Evolutionary conservation across 2,329 filamentous ascomycete species (phyloP).

Genomic region (Teratosphaeria viscida): DNA sequence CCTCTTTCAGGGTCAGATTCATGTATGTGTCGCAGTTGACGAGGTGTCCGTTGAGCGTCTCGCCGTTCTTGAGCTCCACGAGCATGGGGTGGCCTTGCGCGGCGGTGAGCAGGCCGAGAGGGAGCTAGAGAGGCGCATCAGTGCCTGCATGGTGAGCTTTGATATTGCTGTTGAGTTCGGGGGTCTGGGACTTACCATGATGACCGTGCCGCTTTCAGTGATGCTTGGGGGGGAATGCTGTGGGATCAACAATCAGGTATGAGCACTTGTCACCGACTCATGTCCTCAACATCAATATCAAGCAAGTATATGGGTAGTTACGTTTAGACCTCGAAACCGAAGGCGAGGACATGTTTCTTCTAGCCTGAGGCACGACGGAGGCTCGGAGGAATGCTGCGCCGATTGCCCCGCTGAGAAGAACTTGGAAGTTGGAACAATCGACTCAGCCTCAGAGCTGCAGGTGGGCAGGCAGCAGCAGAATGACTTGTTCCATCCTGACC

Average conservation of each 20-base stretch:
- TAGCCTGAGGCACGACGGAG: background rate
- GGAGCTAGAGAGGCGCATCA: slow-evolving; percentile 39
- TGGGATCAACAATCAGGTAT: background rate
- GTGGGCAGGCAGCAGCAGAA: background rate
- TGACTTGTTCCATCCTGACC: background rate
- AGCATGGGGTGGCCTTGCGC: slow-evolving; percentile 97
- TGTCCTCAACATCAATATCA: background rate
- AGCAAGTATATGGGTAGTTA: background rate
- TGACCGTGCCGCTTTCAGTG: background rate
- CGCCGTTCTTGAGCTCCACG: slow-evolving; percentile 93
- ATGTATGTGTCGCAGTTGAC: slow-evolving; percentile 99
- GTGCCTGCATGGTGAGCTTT: slow-evolving; percentile 16
- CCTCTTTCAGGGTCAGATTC: slow-evolving; percentile 95
- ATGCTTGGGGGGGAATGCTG: background rate
- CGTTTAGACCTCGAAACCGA: background rate
- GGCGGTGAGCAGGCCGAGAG: slow-evolving; percentile 75
- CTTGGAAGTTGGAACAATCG: background rate
- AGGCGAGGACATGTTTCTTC: background rate
- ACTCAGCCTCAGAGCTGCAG: background rate
- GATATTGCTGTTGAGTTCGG: background rate
- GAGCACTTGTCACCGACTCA: background rate
- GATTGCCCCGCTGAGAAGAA: too few species aligned
- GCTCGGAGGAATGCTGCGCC: background rate
- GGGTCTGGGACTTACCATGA: background rate
- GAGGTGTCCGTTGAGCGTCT: slow-evolving; percentile 92